Percentiles rank a stretch among this genome's conserved stretches.
Evolutionary conservation across 1,284 basidiomycete genomes (phyloP).

Genomic region (Dichomitus squalens): DNA sequence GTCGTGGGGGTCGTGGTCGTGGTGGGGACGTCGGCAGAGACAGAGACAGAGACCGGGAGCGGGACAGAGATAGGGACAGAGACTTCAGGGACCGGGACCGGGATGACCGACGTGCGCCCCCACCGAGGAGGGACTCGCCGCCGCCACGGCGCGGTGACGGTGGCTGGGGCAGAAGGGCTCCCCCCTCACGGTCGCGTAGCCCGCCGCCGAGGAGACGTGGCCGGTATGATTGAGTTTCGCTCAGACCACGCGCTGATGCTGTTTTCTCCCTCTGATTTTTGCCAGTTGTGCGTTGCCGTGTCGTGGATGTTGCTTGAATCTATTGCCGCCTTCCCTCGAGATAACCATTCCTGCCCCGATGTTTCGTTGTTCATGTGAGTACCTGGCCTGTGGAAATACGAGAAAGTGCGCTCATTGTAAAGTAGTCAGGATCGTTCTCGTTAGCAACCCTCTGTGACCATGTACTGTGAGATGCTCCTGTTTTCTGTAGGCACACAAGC

Average conservation of each 20-base stretch:
- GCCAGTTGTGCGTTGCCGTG: background rate
- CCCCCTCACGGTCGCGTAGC: slow-evolving; percentile 38
- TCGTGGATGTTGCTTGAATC: background rate
- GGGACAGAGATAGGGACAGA: slow-evolving; percentile 25
- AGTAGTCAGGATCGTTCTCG: too few species aligned
- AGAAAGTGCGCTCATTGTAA: too few species aligned
- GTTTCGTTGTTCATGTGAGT: background rate
- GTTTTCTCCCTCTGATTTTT: background rate
- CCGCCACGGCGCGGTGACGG: slow-evolving; percentile 47
- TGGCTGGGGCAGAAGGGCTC: slow-evolving; percentile 40
- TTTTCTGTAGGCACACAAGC: too few species aligned
- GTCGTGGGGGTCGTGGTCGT: slow-evolving; percentile 47
- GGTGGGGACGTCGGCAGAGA: slow-evolving; percentile 31
- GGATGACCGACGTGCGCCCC: slow-evolving; percentile 35
- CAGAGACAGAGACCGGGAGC: slow-evolving; percentile 26
- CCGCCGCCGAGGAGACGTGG: slow-evolving; percentile 33
- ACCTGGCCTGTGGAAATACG: background rate
- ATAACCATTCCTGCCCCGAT: background rate
- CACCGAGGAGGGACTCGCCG: slow-evolving; percentile 36
- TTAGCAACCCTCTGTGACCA: too few species aligned
- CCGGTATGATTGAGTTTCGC: slow-evolving; percentile 29
- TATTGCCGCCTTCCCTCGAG: background rate
- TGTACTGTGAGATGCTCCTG: too few species aligned
- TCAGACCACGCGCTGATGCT: background rate
- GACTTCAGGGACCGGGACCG: slow-evolving; percentile 28